Base-by-base conservation (phyloP, 768 basidiomycete genomes). In the Termitomyces sp. region DNA sequence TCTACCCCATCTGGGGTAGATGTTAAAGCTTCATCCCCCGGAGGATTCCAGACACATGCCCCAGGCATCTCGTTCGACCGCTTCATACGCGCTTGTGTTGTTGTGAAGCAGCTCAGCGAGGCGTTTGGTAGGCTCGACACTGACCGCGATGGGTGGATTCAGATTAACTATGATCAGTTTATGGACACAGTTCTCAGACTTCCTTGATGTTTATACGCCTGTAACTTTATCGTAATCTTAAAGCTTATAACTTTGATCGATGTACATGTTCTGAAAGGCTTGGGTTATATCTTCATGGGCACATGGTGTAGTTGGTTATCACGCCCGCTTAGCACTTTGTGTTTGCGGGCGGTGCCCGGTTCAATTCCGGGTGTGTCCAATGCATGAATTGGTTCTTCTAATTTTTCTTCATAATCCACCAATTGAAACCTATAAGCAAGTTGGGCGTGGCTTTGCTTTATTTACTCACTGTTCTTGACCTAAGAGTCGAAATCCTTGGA, bases 71-170 rank as follows among this genome's bases (percentile, higher is more conserved):
- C 86, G 5, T 94, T 94, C 68, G 92, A 93, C 71, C 88, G 91
- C 64, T 94, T 94, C 77, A 88, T 94, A 31, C 84, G 92, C 59
- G 90, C 89, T 29, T 94, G 92, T 66, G 92, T 94, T 60, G 87
- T 86, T 11, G 82, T 92, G 62, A 91, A 89, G 76, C 88, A 91
- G 70, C 77, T 91, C 65, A 84, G 82, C 42, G 91, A 93, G 74
- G 72, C 83, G 38, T 92, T 92, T 79, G 79, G 79, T 59, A 72
- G 78, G 50, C 77, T 88, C 54, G 91, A 93, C 64, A 78, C 81
- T 36, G 83, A 93, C 65, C 72, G 80, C 4, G 81, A 84, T 72
- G 86, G 87, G n/a, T 89, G 86, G 85, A 77, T 90, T 65, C 84
- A 86, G 76, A 83, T 91, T 66, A 85, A 81, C 72, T 90, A 89